Evolutionary conservation across 202 grass and related monocot species (phyloP), one percentile per base, ranked within the genome.

Genomic region (Setaria italica): DNA sequence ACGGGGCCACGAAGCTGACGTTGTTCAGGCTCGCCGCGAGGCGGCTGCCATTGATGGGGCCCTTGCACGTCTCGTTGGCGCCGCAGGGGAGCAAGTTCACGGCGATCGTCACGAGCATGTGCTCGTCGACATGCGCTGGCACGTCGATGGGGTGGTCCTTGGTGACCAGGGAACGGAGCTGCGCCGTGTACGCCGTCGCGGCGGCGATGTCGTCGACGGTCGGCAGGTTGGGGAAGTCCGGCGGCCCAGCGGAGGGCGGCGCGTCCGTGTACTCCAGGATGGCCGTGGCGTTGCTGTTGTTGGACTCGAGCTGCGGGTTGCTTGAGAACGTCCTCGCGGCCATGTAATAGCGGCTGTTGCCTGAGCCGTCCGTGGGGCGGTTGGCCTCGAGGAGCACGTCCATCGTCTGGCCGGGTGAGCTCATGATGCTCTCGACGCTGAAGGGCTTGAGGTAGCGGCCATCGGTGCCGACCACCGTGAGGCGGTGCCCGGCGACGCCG

Each of bases 1-100:
- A 0, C 0, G 91, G 91, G 12, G 6, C 39, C 14, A 25, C 2
- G 73, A 95, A 95, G 67, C 86, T 91, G 8, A 87, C 76, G 46
- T 97, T 91, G 91, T 93, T 97, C 45, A 97, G 82, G 70, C 87
- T 93, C 11, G 91, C 91, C 25, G 84, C 91, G 4, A 95, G 45
- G 8, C 70, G 80, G 67, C 5, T 60, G 0, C 1, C 0, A 0
- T 6, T 0, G 2, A 83, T 80, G 2, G 25, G 25, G 25, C 25
- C 25, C 25, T 17, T 0, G 45, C 92, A 94, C 1, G 14, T 74
- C 12, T 11, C 1, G 14, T 55, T 67, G 11, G 19, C 6, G 37
- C 11, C 20, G 21, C 94, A 96, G 5, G 69, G n/a, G 14, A 91
- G 11, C 9, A 43, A 0, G 21, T 93, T 93, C 15, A 93, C 25